Evolutionary conservation across 2,329 filamentous ascomycete genomes (phyloP), one percentile per base, ranked within the genome.

Genomic region (Blastomyces emzantsi): DNA sequence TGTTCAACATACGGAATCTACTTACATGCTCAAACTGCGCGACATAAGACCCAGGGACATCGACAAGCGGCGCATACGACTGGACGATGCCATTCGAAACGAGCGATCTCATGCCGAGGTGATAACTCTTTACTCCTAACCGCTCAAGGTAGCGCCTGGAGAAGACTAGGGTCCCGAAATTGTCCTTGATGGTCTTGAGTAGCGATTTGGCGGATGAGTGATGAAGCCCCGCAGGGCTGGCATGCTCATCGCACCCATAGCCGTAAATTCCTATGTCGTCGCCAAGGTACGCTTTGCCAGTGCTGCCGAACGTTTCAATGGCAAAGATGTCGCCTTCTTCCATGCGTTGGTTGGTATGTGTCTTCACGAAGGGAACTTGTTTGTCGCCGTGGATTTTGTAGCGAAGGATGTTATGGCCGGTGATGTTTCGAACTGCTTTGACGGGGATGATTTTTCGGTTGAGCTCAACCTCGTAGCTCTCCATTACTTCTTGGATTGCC

Each of bases 131-230:
- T 22, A 82, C 71, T 0, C 85, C 85, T n/a, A 87, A 74, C n/a
- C 84, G 80, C 54, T 87, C 85, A 36, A 88, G 78, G 66, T 87
- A 87, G 7, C 85, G 82, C 22, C 84, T 79, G 63, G 79, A 85
- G 69, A 87, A 87, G 1, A 85, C 82, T 36, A 88, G 69, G 0
- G 81, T 85, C 25, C 84, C 83, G 64, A 88, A 88, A 64, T 87
- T 85, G 67, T 84, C 81, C 60, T 82, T 79, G 68, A 88, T 87
- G 0, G 77, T 82, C 68, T 82, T 83, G 65, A 84, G 77, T 51
- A 88, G 71, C 6, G 79, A 78, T 64, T 82, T 85, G 15, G 85
- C 85, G 1, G 81, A 83, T 3, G 79, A 75, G 78, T 78, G 2
- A 76, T 81, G 13, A 85, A 78, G 58, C 74, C 78, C 39, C 81